Conservation (phyloP, 1,139 yeast genomes). For the Debaryomyces sp. region DNA sequence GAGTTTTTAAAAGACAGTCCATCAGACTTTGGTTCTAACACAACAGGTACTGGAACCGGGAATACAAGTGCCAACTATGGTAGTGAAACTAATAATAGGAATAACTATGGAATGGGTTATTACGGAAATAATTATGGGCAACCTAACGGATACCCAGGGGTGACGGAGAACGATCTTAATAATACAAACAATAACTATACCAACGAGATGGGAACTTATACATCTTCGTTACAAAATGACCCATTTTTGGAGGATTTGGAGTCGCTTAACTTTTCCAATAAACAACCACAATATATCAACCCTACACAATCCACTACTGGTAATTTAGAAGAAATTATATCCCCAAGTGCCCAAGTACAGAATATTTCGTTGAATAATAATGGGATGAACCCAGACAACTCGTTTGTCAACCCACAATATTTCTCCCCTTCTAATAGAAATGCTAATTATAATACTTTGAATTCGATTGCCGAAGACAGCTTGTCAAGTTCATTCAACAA, state of each 20-base stretch:
- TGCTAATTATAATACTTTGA: constrained; percentile 27
- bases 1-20: constrained; percentile 44
- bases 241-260: constrained; percentile 42
- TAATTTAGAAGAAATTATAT: constrained; percentile 40
- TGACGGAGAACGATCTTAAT: constrained; percentile 18
- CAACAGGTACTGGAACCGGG: not conserved
- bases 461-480: constrained; percentile 37
- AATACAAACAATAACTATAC: constrained; percentile 15
- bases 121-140: constrained; percentile 5
- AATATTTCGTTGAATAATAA: constrained; percentile 17
- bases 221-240: constrained; percentile 29
- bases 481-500: constrained; percentile 16
- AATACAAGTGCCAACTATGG: constrained; percentile 1
- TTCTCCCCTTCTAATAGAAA: constrained; percentile 42
- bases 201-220: constrained; percentile 3
- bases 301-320: constrained; percentile 21
- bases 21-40: constrained; percentile 21
- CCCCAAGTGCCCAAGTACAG: constrained; percentile 23
- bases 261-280: constrained; percentile 18
- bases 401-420: constrained; percentile 42
- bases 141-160: constrained; percentile 14
- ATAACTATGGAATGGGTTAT: constrained; percentile 3
- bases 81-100: constrained; percentile 4
- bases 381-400: constrained; percentile 16
- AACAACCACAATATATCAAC: constrained; percentile 19